A percentile compares a stretch with the other conserved stretches of the same genome.
Evolutionary conservation across 2,329 filamentous ascomycete genomes (phyloP).

Genomic region (Epichloe gansuensis): DNA sequence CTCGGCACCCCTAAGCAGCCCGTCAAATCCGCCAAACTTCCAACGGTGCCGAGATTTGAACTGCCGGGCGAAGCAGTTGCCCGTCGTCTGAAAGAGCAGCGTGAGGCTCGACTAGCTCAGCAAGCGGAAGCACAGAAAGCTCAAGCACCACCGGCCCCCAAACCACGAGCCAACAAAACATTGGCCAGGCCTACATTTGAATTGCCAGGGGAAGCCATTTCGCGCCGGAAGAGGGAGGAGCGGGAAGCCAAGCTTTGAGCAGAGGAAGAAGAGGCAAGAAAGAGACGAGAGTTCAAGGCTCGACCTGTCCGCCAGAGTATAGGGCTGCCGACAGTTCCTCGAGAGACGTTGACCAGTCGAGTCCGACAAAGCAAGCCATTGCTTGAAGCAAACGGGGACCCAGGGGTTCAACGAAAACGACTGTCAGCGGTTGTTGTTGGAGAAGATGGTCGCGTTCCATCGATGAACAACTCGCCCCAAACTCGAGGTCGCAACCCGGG

Average conservation of each 20-base stretch:
- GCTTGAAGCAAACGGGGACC: conserved; percentile 13
- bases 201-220: conserved; percentile 52
- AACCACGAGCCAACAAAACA: conserved; percentile 37
- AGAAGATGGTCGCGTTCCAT: neutral
- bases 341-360: conserved; percentile 45
- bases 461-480: conserved; percentile 9
- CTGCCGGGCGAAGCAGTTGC: conserved; percentile 50
- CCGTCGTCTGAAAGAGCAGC: conserved; percentile 43
- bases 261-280: conserved; percentile 47
- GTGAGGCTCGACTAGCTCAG: conserved; percentile 37
- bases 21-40: conserved; percentile 39
- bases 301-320: conserved; percentile 37
- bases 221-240: conserved; percentile 41
- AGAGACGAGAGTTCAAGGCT: conserved; percentile 51
- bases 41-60: conserved; percentile 45
- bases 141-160: conserved; percentile 24
- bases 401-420: conserved; percentile 12
- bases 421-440: conserved; percentile 12
- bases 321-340: conserved; percentile 30
- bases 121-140: conserved; percentile 22
- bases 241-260: conserved; percentile 40
- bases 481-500: conserved; percentile 17
- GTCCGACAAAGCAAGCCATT: conserved; percentile 36
- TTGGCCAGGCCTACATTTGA: conserved; percentile 45
- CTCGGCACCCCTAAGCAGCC: conserved; percentile 26